Percentiles rank a stretch among this genome's conserved stretches.
Evolutionary conservation across 1,284 basidiomycete genomes (phyloP).

Genomic region (Chiua sp.): DNA sequence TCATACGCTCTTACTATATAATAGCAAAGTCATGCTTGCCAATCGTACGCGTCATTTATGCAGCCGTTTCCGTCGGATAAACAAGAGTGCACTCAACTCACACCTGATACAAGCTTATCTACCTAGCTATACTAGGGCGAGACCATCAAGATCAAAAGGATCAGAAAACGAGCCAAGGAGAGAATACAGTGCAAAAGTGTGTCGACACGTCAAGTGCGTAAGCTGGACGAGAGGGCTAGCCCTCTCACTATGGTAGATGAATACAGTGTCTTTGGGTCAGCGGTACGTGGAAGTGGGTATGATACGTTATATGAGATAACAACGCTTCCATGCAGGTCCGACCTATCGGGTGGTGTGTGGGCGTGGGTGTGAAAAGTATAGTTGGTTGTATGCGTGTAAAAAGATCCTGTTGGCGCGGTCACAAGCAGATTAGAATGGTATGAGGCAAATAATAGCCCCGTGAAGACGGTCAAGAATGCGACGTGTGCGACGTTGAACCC

Average conservation of each 20-base stretch:
- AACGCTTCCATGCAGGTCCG: constrained; percentile 2
- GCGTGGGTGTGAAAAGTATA: background rate
- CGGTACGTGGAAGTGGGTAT: constrained; percentile 14
- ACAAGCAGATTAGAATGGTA: constrained; percentile 15
- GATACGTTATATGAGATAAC: constrained; percentile 15
- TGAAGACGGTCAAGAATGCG: background rate
- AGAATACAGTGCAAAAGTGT: background rate
- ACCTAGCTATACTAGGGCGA: background rate
- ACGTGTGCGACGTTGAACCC: background rate
- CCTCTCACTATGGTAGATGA: constrained; percentile 10
- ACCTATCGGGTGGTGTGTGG: constrained; percentile 2
- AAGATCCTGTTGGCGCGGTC: constrained; percentile 3
- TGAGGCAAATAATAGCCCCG: constrained; percentile 1
- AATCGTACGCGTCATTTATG: background rate
- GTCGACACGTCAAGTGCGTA: constrained; percentile 1
- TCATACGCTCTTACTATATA: no score
- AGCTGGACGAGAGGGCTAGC: constrained; percentile 1
- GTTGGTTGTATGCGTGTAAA: background rate
- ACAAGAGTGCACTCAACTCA: background rate
- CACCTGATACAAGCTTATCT: background rate
- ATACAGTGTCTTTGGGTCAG: constrained; percentile 4
- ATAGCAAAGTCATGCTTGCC: no score
- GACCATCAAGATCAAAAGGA: background rate
- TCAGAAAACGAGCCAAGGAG: background rate
- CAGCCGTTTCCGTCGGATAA: background rate